Conservation (phyloP, 2,329 filamentous ascomycete genomes). For the Coleophoma crateriformis region DNA sequence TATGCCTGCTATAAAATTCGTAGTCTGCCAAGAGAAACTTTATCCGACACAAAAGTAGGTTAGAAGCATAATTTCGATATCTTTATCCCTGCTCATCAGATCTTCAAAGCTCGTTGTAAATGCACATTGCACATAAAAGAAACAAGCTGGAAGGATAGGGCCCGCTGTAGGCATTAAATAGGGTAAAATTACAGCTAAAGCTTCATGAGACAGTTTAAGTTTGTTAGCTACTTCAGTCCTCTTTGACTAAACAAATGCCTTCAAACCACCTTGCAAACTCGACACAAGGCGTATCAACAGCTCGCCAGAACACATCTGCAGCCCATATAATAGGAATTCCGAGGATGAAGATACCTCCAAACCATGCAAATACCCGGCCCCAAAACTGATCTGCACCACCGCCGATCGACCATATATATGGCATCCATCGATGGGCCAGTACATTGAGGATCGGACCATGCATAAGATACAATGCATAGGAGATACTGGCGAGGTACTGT, state of each 20-base stretch:
- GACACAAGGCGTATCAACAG: slow-evolving; percentile 42
- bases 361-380: slow-evolving; percentile 26
- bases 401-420: slow-evolving; percentile 14
- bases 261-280: slow-evolving; percentile 41
- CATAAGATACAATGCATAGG: slow-evolving; percentile 49
- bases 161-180: too few relatives aligned
- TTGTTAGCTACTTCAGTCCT: not conserved
- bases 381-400: slow-evolving; percentile 25
- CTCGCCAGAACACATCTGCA: slow-evolving; percentile 51
- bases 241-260: slow-evolving; percentile 11
- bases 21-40: too few relatives aligned
- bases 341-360: slow-evolving; percentile 34
- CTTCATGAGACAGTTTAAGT: too few relatives aligned
- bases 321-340: slow-evolving; percentile 34
- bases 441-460: slow-evolving; percentile 41
- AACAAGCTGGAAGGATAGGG: too few relatives aligned
- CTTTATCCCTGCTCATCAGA: too few relatives aligned
- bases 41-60: too few relatives aligned
- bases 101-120: too few relatives aligned
- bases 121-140: too few relatives aligned
- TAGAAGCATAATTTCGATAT: too few relatives aligned
- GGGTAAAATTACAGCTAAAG: too few relatives aligned
- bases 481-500: slow-evolving; percentile 48
- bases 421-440: slow-evolving; percentile 1
- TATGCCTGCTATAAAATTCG: too few relatives aligned